Base-by-base conservation (phyloP, 202 grass and related monocot species). In the Brachypodium distachyon region DNA sequence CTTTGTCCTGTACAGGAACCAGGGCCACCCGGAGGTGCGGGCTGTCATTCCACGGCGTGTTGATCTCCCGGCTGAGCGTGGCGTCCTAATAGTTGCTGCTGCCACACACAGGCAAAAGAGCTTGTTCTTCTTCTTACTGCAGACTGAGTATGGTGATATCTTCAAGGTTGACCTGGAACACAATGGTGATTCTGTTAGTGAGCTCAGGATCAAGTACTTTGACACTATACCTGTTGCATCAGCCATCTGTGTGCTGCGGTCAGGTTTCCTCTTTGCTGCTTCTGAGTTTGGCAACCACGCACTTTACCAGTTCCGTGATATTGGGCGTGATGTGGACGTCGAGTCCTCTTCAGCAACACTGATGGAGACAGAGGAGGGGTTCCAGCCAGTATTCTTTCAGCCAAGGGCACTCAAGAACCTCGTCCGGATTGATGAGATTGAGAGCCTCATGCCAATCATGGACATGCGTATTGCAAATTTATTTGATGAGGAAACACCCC, bases 381-480 rank as follows among this genome's bases (percentile, higher is more conserved):
- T 95, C 77, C 95, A 98, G 41, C 95, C 95, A 0, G 95, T 98
- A 14, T 95, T 95, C 57, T 98, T 98, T 76, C 89, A 95, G 41
- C 96, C 96, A 5, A 93, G 96, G 56, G 89, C 85, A 19, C 78
- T 98, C 53, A 98, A 91, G 80, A 98, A 98, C 70, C 84, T 95
- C 5, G 34, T 86, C 16, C 73, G 75, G 38, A 88, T 98, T 28
- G 89, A 98, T 27, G 87, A 92, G 31, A 86, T 92, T 39, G 91
- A 98, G 81, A 95, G 91, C 81, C 87, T 98, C 56, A 98, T 98
- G 96, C 91, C 96, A 67, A 82, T 90, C 64, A 95, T 98, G 96
- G 96, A 98, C 63, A 98, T 98, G 96, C 82, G 82, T n/a, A 61
- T 98, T 10, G 72, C 87, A 32, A 98, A 95, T 83, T 77, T 98